Conservation (phyloP, 768 basidiomycete species). For the Flagelloscypha sp. region DNA sequence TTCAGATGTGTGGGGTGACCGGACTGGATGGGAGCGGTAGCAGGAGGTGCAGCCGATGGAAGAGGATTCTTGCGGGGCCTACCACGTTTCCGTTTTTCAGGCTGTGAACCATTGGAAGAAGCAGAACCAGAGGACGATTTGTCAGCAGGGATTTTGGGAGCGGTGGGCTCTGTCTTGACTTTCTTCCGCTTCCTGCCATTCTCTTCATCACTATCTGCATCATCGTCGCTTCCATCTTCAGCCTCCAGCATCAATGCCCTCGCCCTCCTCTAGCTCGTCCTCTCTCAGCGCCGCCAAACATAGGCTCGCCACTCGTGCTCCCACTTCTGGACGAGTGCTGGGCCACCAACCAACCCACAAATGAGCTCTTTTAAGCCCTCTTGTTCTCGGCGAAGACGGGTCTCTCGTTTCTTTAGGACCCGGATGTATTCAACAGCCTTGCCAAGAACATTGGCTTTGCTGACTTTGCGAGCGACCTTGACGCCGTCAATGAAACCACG, state of each 20-base stretch:
- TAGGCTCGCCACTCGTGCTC: conserved; percentile 65
- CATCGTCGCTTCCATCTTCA: conserved; percentile 40
- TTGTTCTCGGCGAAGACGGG: conserved; percentile 63
- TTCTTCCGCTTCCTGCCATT: conserved; percentile 58
- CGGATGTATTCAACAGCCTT: conserved; percentile 91
- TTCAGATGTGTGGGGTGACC: conserved; percentile 12
- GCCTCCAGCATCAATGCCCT: too few relatives aligned
- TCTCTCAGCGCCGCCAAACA: conserved; percentile 71
- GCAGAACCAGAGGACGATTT: conserved; percentile 22
- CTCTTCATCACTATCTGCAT: conserved; percentile 35
- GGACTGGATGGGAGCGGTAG: conserved; percentile 11
- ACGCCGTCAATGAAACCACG: conserved; percentile 90
- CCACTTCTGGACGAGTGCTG: conserved; percentile 64
- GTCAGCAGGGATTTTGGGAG: conserved; percentile 14
- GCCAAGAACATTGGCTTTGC: conserved; percentile 83
- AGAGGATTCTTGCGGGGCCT: conserved; percentile 65
- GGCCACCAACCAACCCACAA: conserved; percentile 64
- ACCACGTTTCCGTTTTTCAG: conserved; percentile 80
- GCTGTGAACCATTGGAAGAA: conserved; percentile 23
- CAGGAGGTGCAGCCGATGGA: conserved; percentile 20
- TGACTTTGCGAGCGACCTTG: conserved; percentile 83
- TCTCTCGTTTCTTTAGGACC: conserved; percentile 74
- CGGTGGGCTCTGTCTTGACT: conserved; percentile 32
- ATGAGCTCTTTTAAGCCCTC: conserved; percentile 65
- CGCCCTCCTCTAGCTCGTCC: conserved; percentile 43